Evolutionary conservation across 2,329 filamentous ascomycete genomes (phyloP).

Genomic region (Tolypocladium pustulatum): DNA sequence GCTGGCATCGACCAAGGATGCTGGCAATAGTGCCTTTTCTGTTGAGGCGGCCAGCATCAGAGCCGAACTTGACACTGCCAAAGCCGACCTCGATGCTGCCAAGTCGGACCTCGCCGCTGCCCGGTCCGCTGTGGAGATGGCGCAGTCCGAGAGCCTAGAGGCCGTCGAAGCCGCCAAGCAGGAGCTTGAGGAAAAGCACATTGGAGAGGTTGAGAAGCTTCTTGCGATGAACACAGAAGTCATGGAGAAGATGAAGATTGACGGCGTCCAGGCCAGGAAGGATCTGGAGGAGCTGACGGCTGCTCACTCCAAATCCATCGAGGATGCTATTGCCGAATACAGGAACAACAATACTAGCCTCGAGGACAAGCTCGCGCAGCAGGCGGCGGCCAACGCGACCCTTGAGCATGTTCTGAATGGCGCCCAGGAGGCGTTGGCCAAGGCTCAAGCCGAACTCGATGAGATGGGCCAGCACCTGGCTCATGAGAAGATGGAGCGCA

Average conservation of each 20-base stretch:
- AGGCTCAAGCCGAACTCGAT: slow-evolving; percentile 36
- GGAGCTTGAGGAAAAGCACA: slow-evolving; percentile 33
- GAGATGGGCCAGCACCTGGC: slow-evolving; percentile 43
- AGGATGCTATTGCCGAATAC: slow-evolving; percentile 29
- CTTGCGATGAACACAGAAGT: slow-evolving; percentile 30
- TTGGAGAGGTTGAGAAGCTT: slow-evolving; percentile 37
- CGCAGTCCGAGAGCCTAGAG: slow-evolving; percentile 30
- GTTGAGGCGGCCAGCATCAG: slow-evolving; percentile 19
- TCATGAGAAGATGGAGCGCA: slow-evolving; percentile 49
- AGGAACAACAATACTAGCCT: slow-evolving; percentile 19
- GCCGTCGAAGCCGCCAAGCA: slow-evolving; percentile 34
- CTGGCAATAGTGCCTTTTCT: slow-evolving; percentile 14
- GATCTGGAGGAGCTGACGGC: slow-evolving; percentile 33
- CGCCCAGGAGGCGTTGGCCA: slow-evolving; percentile 31
- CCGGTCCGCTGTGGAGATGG: slow-evolving; percentile 35
- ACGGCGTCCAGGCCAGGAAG: slow-evolving; percentile 24
- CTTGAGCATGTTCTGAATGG: slow-evolving; percentile 24
- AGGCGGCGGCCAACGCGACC: slow-evolving; percentile 23
- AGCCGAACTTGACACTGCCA: slow-evolving; percentile 24
- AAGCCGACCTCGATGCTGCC: slow-evolving; percentile 29
- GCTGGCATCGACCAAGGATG: slow-evolving; percentile 18
- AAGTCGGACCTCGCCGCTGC: slow-evolving; percentile 21
- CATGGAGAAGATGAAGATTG: slow-evolving; percentile 28
- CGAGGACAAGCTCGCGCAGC: slow-evolving; percentile 24
- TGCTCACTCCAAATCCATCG: slow-evolving; percentile 25